Evolutionary conservation across 306 rosid genomes (phyloP).

Genomic region (Acacia confusa): DNA sequence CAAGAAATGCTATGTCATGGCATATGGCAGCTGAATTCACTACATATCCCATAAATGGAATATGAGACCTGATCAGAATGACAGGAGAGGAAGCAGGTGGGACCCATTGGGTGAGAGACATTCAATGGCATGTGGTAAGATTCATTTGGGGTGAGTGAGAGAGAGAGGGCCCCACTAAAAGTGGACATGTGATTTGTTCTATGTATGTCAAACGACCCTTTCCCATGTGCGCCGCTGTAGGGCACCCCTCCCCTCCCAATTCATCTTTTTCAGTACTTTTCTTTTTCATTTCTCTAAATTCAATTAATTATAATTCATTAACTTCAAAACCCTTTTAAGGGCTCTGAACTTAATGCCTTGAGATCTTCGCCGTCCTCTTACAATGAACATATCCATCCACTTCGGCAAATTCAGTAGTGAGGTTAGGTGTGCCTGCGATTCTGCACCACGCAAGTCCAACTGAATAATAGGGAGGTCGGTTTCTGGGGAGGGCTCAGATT

Average conservation of each 20-base stretch:
- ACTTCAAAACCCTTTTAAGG: not conserved
- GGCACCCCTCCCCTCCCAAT: constrained; percentile 35
- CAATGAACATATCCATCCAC: not conserved
- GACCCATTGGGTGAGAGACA: constrained; percentile 38
- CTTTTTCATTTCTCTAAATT: not conserved
- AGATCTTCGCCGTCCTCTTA: not conserved
- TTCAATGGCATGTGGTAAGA: constrained; percentile 57
- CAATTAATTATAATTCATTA: not conserved
- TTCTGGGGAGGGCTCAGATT: not conserved
- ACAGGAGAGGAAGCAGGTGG: constrained; percentile 35
- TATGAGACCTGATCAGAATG: not conserved
- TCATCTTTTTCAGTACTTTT: not conserved
- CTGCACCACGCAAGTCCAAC: not conserved
- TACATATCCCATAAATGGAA: not conserved
- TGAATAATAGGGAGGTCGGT: not conserved
- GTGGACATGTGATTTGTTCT: constrained; percentile 79
- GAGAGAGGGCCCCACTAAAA: constrained; percentile 43
- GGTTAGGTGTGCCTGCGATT: not conserved
- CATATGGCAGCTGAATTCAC: not conserved
- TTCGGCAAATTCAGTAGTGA: not conserved
- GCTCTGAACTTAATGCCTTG: not conserved
- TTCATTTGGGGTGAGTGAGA: constrained; percentile 33
- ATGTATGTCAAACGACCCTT: constrained; percentile 57
- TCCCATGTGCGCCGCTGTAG: constrained; percentile 89
- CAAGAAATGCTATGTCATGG: not conserved